phyloP scores from a whole-genome alignment of 192 early-diverging fungal species.

The Diversispora epigaea region DNA sequence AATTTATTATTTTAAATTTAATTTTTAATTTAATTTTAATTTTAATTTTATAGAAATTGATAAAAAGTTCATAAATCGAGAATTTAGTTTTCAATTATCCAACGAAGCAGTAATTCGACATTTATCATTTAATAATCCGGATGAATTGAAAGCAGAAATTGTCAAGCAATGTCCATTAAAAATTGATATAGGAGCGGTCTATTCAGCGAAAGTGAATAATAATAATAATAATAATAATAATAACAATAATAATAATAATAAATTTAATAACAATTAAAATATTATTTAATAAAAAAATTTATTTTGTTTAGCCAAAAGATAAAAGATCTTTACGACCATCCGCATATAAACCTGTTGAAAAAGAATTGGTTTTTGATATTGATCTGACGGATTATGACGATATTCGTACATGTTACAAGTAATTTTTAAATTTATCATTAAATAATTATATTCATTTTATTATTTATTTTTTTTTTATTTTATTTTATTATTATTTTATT shows the following conservation, averaged over 20 bases:
- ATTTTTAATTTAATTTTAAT: background rate
- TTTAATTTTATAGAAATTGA: slow-evolving; percentile 48
- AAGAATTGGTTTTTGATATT: slow-evolving; percentile 98
- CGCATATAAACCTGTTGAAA: slow-evolving; percentile 74
- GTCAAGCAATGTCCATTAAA: slow-evolving; percentile 77
- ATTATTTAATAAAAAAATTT: no score
- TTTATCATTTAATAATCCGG: slow-evolving; percentile 72
- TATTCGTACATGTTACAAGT: slow-evolving; percentile 87
- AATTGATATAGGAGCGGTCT: slow-evolving; percentile 97
- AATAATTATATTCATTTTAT: background rate
- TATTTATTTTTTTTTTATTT: background rate
- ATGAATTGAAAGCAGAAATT: slow-evolving; percentile 77
- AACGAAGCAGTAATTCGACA: slow-evolving; percentile 86
- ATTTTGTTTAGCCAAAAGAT: slow-evolving; percentile 68
- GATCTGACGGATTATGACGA: slow-evolving; percentile 99
- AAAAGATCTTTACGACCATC: slow-evolving; percentile 71
- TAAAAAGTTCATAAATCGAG: slow-evolving; percentile 79
- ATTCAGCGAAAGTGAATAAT: slow-evolving; percentile 65
- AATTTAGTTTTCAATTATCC: slow-evolving; percentile 87
- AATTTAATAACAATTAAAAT: no score
- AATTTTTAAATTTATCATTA: no score
- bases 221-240: no score
- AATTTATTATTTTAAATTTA: background rate
- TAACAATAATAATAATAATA: no score
- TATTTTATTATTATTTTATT: slow-evolving; percentile 1